Base-by-base conservation (phyloP, 352 stramenopile species). In the Pythium phragmitis region DNA sequence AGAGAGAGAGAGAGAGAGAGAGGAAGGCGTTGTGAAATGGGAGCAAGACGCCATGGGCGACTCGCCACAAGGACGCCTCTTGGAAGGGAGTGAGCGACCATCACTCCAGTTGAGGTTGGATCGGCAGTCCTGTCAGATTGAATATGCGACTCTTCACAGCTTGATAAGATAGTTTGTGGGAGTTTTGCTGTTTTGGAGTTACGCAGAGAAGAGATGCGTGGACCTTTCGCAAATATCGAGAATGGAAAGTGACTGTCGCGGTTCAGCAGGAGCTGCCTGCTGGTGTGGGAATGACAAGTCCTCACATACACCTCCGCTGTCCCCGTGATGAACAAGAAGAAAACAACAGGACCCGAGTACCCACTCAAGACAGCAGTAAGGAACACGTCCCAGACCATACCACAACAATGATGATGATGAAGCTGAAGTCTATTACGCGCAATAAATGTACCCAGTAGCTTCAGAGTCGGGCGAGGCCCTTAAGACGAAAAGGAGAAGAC, bases 201-300 rank as follows among this genome's bases (percentile, higher is more conserved):
- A 21, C 21, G 21, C 21, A 37, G 33, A 37, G 5, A 37, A 37
- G 6, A 37, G 21, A 21, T 21, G 21, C 21, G 21, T 21, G 21
- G 21, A 21, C 21, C 21, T 37, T 37, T 37, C 33, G 6, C 33
- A 37, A 37, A 37, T 37, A 37, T 37, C 9, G 33, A 37, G 33
- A 37, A 37, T 37, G 6, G 9, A 11, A 91, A 63, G 0, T 57
- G 51, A 14, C 65, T 48, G 67, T 91, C 81, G 12, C 77, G 70
- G 28, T 52, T 57, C 11, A 73, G 71, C 17, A 91, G 63, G 39
- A 88, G 50, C 43, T 73, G 65, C 4, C 63, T 55, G 28, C 60
- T 72, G 17, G 67, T 1, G 21, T 21, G 21, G 56, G 17, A 36
- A 34, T 0, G 81, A 82, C 17, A 90, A 66, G 45, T 88, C 81